Percentiles rank a stretch among this genome's conserved stretches.
Evolutionary conservation across 441 rosid genomes (phyloP).

Genomic region (Populus hybrid): DNA sequence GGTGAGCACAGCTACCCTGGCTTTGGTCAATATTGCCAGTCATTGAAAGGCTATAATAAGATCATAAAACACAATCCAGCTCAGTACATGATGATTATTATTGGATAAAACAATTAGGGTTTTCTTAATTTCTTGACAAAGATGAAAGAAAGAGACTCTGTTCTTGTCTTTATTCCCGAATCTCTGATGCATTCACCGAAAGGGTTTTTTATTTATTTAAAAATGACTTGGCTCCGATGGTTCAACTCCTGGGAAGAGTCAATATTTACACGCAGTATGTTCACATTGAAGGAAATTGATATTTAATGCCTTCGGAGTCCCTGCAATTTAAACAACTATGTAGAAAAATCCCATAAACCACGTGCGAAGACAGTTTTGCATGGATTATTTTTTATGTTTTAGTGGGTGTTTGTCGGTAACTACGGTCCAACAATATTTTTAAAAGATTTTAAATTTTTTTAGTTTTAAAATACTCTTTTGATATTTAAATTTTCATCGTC

Average conservation of each 20-base stretch:
- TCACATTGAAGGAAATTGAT: background rate
- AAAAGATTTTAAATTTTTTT: too few relatives aligned
- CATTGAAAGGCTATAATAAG: background rate
- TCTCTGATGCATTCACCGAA: background rate
- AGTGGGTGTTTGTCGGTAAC: too few relatives aligned
- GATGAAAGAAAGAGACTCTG: background rate
- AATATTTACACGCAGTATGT: background rate
- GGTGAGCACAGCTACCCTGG: background rate
- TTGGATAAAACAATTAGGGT: background rate
- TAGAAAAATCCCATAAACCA: background rate
- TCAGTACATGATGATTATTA: background rate
- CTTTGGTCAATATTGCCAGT: background rate
- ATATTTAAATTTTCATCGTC: too few relatives aligned
- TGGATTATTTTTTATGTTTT: background rate
- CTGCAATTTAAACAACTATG: background rate
- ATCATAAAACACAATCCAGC: too few relatives aligned
- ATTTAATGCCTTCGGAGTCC: background rate
- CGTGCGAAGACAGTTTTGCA: background rate
- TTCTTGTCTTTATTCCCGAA: background rate
- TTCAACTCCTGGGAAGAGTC: background rate
- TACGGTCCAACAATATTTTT: too few relatives aligned
- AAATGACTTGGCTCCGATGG: background rate
- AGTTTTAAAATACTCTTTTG: too few relatives aligned
- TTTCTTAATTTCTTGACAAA: background rate
- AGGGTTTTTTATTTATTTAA: too few relatives aligned